A percentile compares a stretch with the other conserved stretches of the same genome.
phyloP scores from a whole-genome alignment of 2,329 filamentous ascomycete genomes.

The Ustilaginoidea virens region DNA sequence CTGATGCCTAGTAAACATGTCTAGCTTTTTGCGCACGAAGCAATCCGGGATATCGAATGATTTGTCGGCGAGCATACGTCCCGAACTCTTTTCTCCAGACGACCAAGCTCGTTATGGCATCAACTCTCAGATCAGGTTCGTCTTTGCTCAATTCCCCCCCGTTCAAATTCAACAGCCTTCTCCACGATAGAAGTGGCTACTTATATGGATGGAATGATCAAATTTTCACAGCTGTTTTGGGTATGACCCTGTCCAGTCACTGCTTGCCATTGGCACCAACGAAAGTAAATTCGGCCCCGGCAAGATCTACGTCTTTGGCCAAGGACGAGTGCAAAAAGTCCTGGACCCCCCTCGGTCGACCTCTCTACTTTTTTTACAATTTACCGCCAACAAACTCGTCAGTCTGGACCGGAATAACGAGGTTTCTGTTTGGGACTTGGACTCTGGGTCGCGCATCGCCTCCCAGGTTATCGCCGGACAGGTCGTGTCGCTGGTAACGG shows the following conservation, averaged over 20 bases:
- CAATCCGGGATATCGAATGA: conserved; percentile 88
- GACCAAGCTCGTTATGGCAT: conserved; percentile 74
- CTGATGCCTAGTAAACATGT: conserved; percentile 37
- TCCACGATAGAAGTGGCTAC: too few species aligned
- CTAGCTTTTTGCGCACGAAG: conserved; percentile 78
- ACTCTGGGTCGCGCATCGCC: conserved; percentile 48
- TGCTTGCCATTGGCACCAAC: conserved; percentile 81
- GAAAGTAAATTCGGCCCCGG: conserved; percentile 76
- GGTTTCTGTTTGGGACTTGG: conserved; percentile 67
- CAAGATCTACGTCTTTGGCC: conserved; percentile 79
- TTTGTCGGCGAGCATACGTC: conserved; percentile 64
- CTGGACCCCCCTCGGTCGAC: conserved; percentile 56
- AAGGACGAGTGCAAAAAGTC: conserved; percentile 61
- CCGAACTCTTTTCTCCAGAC: conserved; percentile 68
- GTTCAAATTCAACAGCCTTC: background rate
- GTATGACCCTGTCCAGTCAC: conserved; percentile 86
- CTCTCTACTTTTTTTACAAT: conserved; percentile 65
- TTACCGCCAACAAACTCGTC: conserved; percentile 73
- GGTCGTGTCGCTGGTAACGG: conserved; percentile 60
- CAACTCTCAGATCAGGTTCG: conserved; percentile 53
- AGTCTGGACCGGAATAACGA: conserved; percentile 79
- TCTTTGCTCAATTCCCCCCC: conserved; percentile 4
- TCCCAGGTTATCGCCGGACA: conserved; percentile 63
- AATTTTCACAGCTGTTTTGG: conserved; percentile 70
- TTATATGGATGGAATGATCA: too few species aligned